Percentiles rank a stretch among this genome's conserved stretches.
Conservation (phyloP, 495 filamentous ascomycete genomes). For the Xylaria curta region DNA sequence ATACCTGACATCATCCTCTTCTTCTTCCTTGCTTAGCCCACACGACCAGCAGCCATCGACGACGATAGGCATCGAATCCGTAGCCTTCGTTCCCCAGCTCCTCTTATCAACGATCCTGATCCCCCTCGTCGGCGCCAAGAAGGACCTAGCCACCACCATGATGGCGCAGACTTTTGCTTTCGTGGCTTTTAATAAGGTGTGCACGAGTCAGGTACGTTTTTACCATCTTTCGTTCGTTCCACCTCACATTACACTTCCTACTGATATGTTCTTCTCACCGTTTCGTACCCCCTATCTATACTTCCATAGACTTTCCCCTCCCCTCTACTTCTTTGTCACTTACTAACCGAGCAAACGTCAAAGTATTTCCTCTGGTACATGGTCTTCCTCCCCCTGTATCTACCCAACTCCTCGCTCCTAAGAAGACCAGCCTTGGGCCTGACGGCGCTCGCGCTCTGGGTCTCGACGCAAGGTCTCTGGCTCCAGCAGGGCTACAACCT, state of each 20-base stretch:
- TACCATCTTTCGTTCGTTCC: neutral
- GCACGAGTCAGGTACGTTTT: conserved; percentile 84
- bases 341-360: neutral
- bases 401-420: conserved; percentile 78
- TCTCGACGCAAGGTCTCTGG: conserved; percentile 77
- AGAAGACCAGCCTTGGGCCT: conserved; percentile 64
- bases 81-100: conserved; percentile 90
- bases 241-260: neutral
- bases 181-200: conserved; percentile 97
- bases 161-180: conserved; percentile 99
- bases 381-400: conserved; percentile 88
- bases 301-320: neutral
- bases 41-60: neutral
- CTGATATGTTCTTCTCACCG: neutral
- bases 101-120: conserved; percentile 76
- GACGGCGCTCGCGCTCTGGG: conserved; percentile 70
- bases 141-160: conserved; percentile 82
- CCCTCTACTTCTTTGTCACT: neutral
- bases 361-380: conserved; percentile 99
- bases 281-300: conserved; percentile 3
- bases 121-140: conserved; percentile 81
- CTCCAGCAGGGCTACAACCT: conserved; percentile 86
- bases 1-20: conserved; percentile 75
- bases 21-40: conserved; percentile 14
- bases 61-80: conserved; percentile 63